Conservation (phyloP, 257 asterid genomes). For the Solanum lignicaule region DNA sequence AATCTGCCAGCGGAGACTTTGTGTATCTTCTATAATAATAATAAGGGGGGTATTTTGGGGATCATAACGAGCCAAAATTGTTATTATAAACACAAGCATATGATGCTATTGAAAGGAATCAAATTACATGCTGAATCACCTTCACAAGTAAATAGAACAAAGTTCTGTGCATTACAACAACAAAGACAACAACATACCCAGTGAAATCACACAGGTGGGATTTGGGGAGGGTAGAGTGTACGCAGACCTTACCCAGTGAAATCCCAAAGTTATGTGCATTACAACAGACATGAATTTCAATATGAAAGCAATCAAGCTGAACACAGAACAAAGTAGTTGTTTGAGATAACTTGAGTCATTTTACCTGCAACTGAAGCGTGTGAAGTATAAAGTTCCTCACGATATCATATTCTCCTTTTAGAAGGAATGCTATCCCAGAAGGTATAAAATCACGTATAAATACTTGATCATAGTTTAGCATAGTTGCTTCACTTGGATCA, state of each 20-base stretch:
- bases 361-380: conserved; percentile 95
- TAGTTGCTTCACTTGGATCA: conserved; percentile 61
- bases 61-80: not conserved
- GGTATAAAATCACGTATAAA: conserved; percentile 86
- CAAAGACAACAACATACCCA: not conserved
- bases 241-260: not conserved
- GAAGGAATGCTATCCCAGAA: conserved; percentile 77
- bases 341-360: not conserved
- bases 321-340: not conserved
- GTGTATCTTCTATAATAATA: not conserved
- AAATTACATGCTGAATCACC: not conserved
- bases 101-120: not conserved
- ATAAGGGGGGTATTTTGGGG: not conserved
- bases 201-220: not conserved
- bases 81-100: not conserved
- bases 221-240: too few species aligned
- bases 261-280: not conserved
- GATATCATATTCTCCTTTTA: conserved; percentile 81
- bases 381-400: conserved; percentile 76
- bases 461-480: conserved; percentile 82
- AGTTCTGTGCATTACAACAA: not conserved
- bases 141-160: not conserved
- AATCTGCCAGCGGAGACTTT: not conserved
- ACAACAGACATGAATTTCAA: not conserved
- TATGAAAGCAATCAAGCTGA: not conserved